Conservation (phyloP, 1,139 yeast genomes). For the Arxiozyma telluris region DNA sequence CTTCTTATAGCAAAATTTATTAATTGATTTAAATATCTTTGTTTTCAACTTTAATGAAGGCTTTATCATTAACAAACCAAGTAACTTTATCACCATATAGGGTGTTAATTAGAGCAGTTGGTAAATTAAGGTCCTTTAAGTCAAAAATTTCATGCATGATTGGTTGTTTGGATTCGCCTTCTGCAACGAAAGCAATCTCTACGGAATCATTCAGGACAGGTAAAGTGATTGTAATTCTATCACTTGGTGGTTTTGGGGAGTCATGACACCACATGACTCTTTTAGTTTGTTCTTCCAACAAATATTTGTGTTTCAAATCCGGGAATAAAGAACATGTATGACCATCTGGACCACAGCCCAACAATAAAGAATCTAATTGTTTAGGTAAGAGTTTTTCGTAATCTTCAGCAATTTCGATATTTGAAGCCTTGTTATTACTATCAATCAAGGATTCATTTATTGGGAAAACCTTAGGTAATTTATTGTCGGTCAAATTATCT, state of each 20-base stretch:
- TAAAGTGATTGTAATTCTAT: slow-evolving; percentile 84
- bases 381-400: slow-evolving; percentile 73
- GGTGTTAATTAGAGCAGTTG: slow-evolving; percentile 64
- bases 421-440: slow-evolving; percentile 41
- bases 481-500: slow-evolving; percentile 38
- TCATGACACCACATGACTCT: slow-evolving; percentile 87
- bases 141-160: slow-evolving; percentile 62
- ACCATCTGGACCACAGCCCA: slow-evolving; percentile 99
- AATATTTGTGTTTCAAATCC: slow-evolving; percentile 53
- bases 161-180: slow-evolving; percentile 78
- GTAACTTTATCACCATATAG: slow-evolving; percentile 40
- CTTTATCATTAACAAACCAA: slow-evolving; percentile 79
- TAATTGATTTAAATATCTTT: background rate
- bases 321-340: slow-evolving; percentile 89
- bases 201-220: slow-evolving; percentile 80
- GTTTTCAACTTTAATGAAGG: slow-evolving; percentile 36
- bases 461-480: slow-evolving; percentile 65
- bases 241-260: slow-evolving; percentile 89
- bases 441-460: slow-evolving; percentile 67
- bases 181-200: slow-evolving; percentile 72
- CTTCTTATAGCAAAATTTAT: background rate
- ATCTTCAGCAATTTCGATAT: slow-evolving; percentile 69
- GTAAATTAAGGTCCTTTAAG: slow-evolving; percentile 45
- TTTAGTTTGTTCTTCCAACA: slow-evolving; percentile 58
- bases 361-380: slow-evolving; percentile 73